These are phyloP conservation scores for Cicer chorassanicum DNA, from an alignment of 306 rosid genomes.

Conservation along the genomic window DNA sequence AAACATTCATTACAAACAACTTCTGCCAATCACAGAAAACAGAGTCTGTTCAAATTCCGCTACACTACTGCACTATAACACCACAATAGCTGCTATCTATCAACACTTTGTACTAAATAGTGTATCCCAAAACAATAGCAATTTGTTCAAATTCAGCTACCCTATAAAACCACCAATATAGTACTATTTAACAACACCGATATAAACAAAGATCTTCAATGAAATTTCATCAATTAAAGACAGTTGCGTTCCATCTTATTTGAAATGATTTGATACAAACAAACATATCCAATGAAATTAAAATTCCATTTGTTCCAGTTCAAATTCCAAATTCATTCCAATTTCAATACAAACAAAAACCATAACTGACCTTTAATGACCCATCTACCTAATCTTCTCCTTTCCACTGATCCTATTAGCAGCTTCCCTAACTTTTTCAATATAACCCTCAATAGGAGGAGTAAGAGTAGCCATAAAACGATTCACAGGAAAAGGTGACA, in stretches of 20 bases:
- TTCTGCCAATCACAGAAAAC: background rate
- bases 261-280: background rate
- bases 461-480: conserved; percentile 88
- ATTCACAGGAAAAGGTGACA: conserved; percentile 69
- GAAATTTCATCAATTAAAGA: background rate
- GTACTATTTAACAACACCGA: background rate
- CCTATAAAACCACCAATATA: background rate
- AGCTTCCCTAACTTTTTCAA: conserved; percentile 82
- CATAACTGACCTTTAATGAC: conserved; percentile 23
- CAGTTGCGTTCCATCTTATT: conserved; percentile 8
- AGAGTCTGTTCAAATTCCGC: background rate
- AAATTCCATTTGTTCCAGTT: conserved; percentile 3
- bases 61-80: background rate
- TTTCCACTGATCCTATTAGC: conserved; percentile 69
- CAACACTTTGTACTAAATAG: background rate
- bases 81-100: background rate
- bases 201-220: background rate
- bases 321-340: background rate
- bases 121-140: background rate
- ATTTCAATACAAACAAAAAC: conserved; percentile 12
- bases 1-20: background rate
- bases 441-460: conserved; percentile 77
- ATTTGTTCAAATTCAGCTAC: background rate
- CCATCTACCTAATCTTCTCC: conserved; percentile 68
- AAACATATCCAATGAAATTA: background rate